Percentiles rank a stretch among this genome's conserved stretches.
Conservation (phyloP, 352 stramenopile genomes). For the Globisporangium nagaii region DNA sequence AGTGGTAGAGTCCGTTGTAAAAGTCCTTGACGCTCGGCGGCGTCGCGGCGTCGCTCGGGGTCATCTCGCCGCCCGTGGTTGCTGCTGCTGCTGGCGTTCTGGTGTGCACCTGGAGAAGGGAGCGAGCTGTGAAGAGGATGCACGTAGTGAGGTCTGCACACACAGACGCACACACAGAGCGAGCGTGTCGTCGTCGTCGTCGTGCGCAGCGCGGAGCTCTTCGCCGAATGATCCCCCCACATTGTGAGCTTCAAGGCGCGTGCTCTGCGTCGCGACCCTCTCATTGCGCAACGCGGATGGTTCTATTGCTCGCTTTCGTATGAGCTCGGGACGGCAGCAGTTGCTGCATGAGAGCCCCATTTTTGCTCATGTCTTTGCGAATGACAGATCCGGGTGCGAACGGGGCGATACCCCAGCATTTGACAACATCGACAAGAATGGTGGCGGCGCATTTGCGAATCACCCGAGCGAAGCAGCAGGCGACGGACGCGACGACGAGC, state of each 20-base stretch:
- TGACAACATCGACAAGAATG: no score
- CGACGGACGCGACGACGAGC: no score
- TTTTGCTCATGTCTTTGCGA: background rate
- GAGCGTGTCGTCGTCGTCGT: background rate
- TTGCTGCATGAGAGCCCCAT: background rate
- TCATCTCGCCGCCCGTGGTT: background rate
- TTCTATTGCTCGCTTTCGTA: background rate
- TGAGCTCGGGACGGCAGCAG: no score
- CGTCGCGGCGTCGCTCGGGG: background rate
- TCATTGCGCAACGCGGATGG: background rate
- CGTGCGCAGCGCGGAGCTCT: background rate
- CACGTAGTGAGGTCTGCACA: background rate
- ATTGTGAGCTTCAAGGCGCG: slow-evolving; percentile 1
- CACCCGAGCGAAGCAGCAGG: no score
- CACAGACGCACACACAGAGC: no score
- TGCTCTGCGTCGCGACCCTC: background rate
- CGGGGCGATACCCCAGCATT: no score
- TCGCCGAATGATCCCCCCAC: background rate
- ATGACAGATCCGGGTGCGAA: no score
- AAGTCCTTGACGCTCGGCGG: slow-evolving; percentile 50
- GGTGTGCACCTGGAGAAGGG: no score
- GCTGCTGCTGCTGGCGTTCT: background rate
- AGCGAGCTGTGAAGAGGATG: no score
- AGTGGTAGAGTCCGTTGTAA: slow-evolving; percentile 77
- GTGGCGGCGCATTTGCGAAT: no score